Evolutionary conservation across 73 alveolate genomes (phyloP).

Genomic region (Effrenium voratum): DNA sequence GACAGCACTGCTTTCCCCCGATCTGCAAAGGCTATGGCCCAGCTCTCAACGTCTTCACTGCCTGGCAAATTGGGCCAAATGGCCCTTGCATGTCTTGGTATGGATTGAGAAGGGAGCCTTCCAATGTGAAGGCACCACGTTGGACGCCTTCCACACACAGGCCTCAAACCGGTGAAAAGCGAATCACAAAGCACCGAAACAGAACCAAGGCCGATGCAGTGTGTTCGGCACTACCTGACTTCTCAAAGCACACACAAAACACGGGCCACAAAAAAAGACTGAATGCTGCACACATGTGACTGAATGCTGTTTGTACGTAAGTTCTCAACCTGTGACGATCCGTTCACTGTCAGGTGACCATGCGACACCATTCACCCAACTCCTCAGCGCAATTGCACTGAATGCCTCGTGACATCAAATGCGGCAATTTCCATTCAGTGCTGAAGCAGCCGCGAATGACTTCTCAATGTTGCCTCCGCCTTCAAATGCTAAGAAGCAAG

Average conservation of each 20-base stretch:
- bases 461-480: too few relatives aligned
- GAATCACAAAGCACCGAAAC: not conserved
- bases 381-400: conserved; percentile 31
- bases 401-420: too few relatives aligned
- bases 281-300: not conserved
- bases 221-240: conserved; percentile 52
- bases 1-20: not conserved
- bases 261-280: not conserved
- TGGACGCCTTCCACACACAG: conserved; percentile 22
- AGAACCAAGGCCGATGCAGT: conserved; percentile 21
- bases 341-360: conserved; percentile 59
- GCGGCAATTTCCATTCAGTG: too few relatives aligned
- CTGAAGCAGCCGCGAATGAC: too few relatives aligned
- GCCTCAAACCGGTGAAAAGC: not conserved
- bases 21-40: not conserved
- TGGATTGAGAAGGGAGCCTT: not conserved
- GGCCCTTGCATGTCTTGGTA: not conserved
- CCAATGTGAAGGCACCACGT: conserved; percentile 20
- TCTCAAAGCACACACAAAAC: not conserved
- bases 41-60: conserved; percentile 72
- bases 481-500: too few relatives aligned
- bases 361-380: conserved; percentile 86
- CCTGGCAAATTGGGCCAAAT: not conserved
- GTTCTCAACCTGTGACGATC: conserved; percentile 22
- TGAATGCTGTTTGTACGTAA: not conserved